Evolutionary conservation across 2,329 filamentous ascomycete species (phyloP).

Genomic region (Neopestalotiopsis sp.): DNA sequence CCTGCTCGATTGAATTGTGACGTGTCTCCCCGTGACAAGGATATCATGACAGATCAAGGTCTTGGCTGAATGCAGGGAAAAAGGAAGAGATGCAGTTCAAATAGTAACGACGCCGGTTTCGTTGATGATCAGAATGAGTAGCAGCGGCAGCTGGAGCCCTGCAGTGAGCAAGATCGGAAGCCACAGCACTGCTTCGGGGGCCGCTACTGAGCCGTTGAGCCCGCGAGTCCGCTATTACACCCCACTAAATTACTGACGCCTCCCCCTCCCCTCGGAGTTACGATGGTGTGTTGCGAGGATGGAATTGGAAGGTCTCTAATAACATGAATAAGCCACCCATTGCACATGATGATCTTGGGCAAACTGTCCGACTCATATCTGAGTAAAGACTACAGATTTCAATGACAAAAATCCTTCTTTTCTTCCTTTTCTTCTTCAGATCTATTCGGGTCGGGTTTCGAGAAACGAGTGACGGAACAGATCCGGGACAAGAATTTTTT

Average conservation of each 20-base stretch:
- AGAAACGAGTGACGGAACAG: no score
- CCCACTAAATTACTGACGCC: not conserved
- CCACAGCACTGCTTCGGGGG: not conserved
- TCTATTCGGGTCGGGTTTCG: no score
- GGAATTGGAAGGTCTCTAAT: not conserved
- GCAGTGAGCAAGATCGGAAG: not conserved
- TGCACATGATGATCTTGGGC: not conserved
- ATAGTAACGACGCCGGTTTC: not conserved
- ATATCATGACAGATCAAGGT: not conserved
- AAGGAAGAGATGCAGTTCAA: not conserved
- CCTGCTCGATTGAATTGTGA: not conserved
- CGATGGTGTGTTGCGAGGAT: not conserved
- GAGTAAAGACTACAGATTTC: no score
- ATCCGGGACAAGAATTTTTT: no score
- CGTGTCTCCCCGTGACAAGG: not conserved
- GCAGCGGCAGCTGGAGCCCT: no score
- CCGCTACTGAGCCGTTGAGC: not conserved
- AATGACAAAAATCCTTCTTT: no score
- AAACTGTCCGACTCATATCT: no score
- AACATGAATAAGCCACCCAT: not conserved
- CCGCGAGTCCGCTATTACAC: not conserved
- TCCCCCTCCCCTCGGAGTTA: not conserved
- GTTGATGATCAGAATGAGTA: not conserved
- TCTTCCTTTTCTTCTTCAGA: no score
- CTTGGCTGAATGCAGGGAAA: not conserved